Base-by-base conservation (phyloP, 768 basidiomycete species). In the Russula emetica region DNA sequence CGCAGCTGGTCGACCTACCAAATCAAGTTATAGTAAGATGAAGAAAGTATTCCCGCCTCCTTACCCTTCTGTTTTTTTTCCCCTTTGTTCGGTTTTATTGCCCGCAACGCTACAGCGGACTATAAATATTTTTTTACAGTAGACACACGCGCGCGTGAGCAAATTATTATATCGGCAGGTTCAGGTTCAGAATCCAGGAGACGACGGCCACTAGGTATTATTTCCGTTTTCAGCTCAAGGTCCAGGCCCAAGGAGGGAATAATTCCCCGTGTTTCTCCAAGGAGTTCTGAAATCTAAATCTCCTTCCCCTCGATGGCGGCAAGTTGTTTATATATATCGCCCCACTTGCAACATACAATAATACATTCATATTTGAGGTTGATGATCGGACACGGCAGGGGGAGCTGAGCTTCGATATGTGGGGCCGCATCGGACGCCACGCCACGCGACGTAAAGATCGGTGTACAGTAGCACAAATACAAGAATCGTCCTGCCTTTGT, bases 161-260 rank as follows among this genome's bases (percentile, higher is more conserved):
- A 56, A 56, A 58, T 34, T 47, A 5, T 30, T 30, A 1, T 45
- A 45, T 40, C 16, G 30, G 47, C 36, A 60, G 11, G 7, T 59
- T 36, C 36, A 36, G 36, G 36, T 30, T 38, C 34, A 50, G 58
- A 34, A 50, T 13, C 8, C 50, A 32, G 59, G 59, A 18, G 38
- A 16, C 11, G 10, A 5, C 1, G 51, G 26, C 40, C 28, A 18
- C 51, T 14, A 1, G 60, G 30, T n/a, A 22, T 52, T 42, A n/a
- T 32, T 36, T 44, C 60, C 42, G 32, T 45, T 61, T 60, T 60
- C 13, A 26, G 58, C 5, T 52, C 55, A 56, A 28, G 40, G 38
- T 57, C 56, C 30, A 40, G 36, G 58, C 24, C 38, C 30, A 24
- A n/a, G 36, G 7, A 38, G 38, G 16, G 14, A 38, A 38, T 16